Conservation (phyloP, 2,329 filamentous ascomycete species). For the Cordyceps militaris region DNA sequence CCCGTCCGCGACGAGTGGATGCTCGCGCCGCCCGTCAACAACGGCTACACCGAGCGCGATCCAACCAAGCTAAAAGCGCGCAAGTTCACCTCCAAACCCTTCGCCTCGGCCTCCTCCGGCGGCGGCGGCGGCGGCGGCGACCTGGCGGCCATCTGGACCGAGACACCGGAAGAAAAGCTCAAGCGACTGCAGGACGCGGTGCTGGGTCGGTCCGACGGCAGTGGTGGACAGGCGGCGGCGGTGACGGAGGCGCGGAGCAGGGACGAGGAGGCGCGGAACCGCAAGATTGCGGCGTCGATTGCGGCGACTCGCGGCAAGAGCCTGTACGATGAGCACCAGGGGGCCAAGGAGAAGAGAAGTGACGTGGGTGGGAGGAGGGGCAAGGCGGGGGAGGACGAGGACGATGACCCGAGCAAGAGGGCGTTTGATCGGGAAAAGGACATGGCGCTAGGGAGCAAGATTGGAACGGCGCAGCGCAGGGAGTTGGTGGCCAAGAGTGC, state of each 20-base stretch:
- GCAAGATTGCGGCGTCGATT: conserved; percentile 41
- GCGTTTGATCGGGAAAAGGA: conserved; percentile 92
- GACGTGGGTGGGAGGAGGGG: conserved; percentile 13
- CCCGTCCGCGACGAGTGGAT: conserved; percentile 77
- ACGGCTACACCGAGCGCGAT: conserved; percentile 58
- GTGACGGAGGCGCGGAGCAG: conserved; percentile 33
- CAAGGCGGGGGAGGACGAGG: conserved; percentile 47
- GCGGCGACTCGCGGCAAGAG: conserved; percentile 50
- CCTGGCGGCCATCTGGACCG: conserved; percentile 74
- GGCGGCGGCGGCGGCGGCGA: conserved; percentile 23
- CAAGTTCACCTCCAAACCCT: conserved; percentile 66
- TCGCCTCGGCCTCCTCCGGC: conserved; percentile 14
- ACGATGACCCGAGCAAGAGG: conserved; percentile 85
- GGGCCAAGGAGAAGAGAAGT: conserved; percentile 21
- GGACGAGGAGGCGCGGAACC: conserved; percentile 50
- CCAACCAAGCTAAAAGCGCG: conserved; percentile 76
- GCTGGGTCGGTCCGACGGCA: conserved; percentile 56
- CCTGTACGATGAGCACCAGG: conserved; percentile 52
- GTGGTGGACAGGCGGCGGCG: conserved; percentile 23
- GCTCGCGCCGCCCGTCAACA: conserved; percentile 58
- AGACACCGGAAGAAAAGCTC: conserved; percentile 83
- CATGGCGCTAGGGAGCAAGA: conserved; percentile 68
- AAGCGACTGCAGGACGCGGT: conserved; percentile 74
- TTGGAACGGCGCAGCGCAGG: conserved; percentile 65
- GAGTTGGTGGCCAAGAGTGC: conserved; percentile 74